Base-by-base conservation (phyloP, 1,139 yeast genomes). In the Kurtzmaniella quercitrusa region DNA sequence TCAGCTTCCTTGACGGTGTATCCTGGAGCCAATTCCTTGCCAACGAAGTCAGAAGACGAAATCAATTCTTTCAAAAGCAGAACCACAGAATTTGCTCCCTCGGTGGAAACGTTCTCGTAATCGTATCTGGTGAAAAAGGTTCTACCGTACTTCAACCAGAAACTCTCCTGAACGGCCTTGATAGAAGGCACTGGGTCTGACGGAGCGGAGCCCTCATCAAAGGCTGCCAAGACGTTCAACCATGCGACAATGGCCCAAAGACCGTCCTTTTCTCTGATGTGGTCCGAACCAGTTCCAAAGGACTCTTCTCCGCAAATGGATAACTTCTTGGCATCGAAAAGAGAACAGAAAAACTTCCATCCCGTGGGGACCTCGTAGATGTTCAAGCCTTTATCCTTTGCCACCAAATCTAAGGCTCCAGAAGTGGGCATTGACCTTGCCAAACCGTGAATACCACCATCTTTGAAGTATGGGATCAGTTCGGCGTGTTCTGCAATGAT, bases 381-480 rank as follows among this genome's bases (percentile, higher is more conserved):
- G 43, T 84, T 69, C 51, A 93, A 71, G 15, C 84, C 84, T 63
- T 89, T 83, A 48, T 74, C 74, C 62, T 81, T 80, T 34, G 96
- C 98, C 27, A 93, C 98, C 47, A 85, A 75, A 60, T 93, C 98
- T 55, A 93, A 77, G 31, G 98, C 98, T 34, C 90, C 90, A 7
- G 95, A 84, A 5, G 98, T 93, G 45, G 98, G 98, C 96, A 93
- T 93, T 14, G 96, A 88, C 62, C 98, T 81, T n/a, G 98, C 98
- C 45, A 93, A 74, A 5, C 98, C 98, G 58, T 85, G 77, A 33
- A 91, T 85, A 39, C 98, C 98, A 50, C 82, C 81, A 56, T 85
- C 80, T 56, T 79, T 75, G 70, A 94, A 93, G 69, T 91, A 93
- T 15, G 98, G 98, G 54, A 93, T 93, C 51, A 78, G 78, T 46